phyloP scores from a whole-genome alignment of 768 basidiomycete genomes.

The Psilocybe cubensis region DNA sequence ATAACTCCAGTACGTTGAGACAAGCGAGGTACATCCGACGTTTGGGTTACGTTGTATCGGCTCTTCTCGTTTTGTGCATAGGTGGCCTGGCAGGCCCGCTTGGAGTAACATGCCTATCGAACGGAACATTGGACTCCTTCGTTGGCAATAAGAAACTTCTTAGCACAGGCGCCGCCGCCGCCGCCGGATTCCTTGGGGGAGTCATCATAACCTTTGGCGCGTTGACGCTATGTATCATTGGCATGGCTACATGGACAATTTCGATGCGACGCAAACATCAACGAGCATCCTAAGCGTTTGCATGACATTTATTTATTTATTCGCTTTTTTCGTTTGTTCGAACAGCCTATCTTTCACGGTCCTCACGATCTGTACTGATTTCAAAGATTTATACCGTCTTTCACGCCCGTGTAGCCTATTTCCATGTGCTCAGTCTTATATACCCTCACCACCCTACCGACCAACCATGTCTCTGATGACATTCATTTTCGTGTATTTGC shows the following conservation, averaged over 20 bases:
- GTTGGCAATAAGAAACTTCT: constrained; percentile 22
- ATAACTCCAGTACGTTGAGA: constrained; percentile 17
- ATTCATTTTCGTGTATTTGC: not conserved
- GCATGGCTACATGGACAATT: constrained; percentile 16
- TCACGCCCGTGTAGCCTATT: not conserved
- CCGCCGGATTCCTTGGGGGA: constrained; percentile 37
- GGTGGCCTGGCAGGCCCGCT: constrained; percentile 33
- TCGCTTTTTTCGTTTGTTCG: not conserved
- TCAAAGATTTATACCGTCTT: not conserved
- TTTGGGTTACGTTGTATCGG: constrained; percentile 19
- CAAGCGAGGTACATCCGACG: constrained; percentile 12
- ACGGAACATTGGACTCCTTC: constrained; percentile 8
- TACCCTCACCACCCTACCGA: not conserved
- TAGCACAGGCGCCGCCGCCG: constrained; percentile 29
- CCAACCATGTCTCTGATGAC: not conserved
- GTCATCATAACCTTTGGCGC: constrained; percentile 23
- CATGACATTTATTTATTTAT: not conserved
- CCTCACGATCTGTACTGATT: not conserved
- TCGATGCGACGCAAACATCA: constrained; percentile 15
- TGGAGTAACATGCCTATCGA: constrained; percentile 34
- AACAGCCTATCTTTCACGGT: not conserved
- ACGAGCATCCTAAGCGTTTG: not conserved
- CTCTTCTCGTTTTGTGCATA: constrained; percentile 22
- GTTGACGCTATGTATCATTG: constrained; percentile 12
- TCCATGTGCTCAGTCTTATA: not conserved